Percentiles rank a stretch among this genome's conserved stretches.
Evolutionary conservation across 805 yeast genomes (phyloP).

Genomic region (Starmerella khaoyaiensis): DNA sequence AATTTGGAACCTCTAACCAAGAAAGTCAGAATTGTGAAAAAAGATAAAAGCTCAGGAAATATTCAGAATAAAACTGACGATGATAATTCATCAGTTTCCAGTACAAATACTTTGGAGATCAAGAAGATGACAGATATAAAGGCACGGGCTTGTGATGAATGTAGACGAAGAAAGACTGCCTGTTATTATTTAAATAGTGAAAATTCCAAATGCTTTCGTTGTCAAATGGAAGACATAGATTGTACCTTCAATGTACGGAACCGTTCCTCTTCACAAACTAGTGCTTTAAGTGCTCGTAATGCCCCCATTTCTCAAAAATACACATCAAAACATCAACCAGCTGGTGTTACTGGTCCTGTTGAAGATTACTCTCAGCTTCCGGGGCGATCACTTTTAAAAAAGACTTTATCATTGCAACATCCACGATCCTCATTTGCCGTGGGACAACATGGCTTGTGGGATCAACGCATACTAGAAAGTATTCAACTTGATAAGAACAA

Average conservation of each 20-base stretch:
- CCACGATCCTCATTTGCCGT: conserved; percentile 83
- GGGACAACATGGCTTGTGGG: conserved; percentile 81
- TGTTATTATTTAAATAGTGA: conserved; percentile 50
- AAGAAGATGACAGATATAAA: conserved; percentile 22
- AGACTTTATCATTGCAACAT: conserved; percentile 63
- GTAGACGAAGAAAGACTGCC: conserved; percentile 65
- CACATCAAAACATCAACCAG: conserved; percentile 4
- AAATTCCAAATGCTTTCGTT: conserved; percentile 49
- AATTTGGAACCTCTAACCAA: too few relatives aligned
- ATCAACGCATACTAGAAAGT: conserved; percentile 50
- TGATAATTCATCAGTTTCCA: too few relatives aligned
- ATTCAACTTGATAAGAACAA: conserved; percentile 58
- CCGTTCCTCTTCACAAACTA: background rate
- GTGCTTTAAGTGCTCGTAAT: conserved; percentile 1
- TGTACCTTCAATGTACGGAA: conserved; percentile 43
- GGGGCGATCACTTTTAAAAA: conserved; percentile 51
- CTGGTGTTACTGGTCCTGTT: conserved; percentile 33
- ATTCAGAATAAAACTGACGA: background rate
- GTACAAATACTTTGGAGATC: conserved; percentile 17
- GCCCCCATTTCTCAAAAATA: conserved; percentile 10
- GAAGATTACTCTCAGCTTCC: conserved; percentile 55
- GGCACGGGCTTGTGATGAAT: conserved; percentile 63
- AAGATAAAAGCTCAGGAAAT: background rate
- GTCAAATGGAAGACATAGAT: conserved; percentile 57
- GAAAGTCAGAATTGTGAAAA: too few relatives aligned